Conservation (phyloP, 176 grass and related monocot species). For the Oryza glumipatula region DNA sequence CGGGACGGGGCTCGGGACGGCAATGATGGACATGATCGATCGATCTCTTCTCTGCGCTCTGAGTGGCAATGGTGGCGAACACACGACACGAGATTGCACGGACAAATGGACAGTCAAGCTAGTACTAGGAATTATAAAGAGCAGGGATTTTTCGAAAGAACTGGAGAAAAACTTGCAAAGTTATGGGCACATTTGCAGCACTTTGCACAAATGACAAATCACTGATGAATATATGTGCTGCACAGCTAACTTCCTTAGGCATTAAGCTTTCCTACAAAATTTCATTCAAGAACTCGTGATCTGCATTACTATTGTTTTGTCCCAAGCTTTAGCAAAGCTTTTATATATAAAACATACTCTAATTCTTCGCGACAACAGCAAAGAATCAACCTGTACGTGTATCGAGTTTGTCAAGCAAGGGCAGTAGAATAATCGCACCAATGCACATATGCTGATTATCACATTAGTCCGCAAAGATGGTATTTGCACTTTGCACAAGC, state of each 20-base stretch:
- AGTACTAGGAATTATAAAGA: too few relatives aligned
- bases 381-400: not conserved
- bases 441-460: too few relatives aligned
- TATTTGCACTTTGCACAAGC: not conserved
- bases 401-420: not conserved
- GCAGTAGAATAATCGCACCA: not conserved
- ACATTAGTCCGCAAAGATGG: too few relatives aligned
- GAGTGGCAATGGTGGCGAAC: not conserved
- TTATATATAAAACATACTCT: too few relatives aligned
- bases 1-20: constrained; percentile 43
- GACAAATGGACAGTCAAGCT: too few relatives aligned
- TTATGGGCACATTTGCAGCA: too few relatives aligned
- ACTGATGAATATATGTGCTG: not conserved
- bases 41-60: not conserved
- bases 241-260: constrained; percentile 23
- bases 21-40: constrained; percentile 49
- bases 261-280: constrained; percentile 7
- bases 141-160: too few relatives aligned
- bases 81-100: too few relatives aligned
- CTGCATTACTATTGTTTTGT: not conserved
- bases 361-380: not conserved
- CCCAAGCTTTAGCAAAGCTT: constrained; percentile 5
- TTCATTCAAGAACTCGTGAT: not conserved
- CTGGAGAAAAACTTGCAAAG: too few relatives aligned
- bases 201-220: not conserved